Evolutionary conservation across 192 early-diverging fungal genomes (phyloP).

Genomic region (Linnemannia hyalina): DNA sequence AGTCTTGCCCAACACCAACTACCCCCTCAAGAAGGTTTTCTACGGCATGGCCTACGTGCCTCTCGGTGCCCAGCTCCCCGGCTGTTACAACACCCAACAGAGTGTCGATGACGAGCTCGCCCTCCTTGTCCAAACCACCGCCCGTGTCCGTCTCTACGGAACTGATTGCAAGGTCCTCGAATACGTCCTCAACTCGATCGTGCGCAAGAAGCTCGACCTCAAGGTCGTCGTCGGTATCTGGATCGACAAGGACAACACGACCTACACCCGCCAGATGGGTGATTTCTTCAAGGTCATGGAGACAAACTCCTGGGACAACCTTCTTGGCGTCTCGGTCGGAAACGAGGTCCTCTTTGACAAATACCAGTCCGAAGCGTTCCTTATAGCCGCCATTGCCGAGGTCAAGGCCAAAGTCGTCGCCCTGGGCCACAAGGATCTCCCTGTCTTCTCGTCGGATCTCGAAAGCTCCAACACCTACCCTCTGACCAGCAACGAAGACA

Average conservation of each 20-base stretch:
- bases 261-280: slow-evolving; percentile 50
- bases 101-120: slow-evolving; percentile 53
- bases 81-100: slow-evolving; percentile 55
- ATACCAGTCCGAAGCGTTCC: slow-evolving; percentile 12
- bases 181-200: slow-evolving; percentile 49
- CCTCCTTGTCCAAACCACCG: slow-evolving; percentile 54
- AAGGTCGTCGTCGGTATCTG: slow-evolving; percentile 57
- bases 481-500: slow-evolving; percentile 45
- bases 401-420: slow-evolving; percentile 39
- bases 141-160: slow-evolving; percentile 59
- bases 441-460: slow-evolving; percentile 58
- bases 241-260: slow-evolving; percentile 54
- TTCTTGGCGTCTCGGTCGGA: slow-evolving; percentile 60
- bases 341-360: slow-evolving; percentile 60
- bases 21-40: slow-evolving; percentile 50
- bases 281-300: slow-evolving; percentile 39
- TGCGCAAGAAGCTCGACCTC: slow-evolving; percentile 52
- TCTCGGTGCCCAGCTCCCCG: slow-evolving; percentile 50
- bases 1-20: slow-evolving; percentile 29
- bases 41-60: slow-evolving; percentile 63
- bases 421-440: slow-evolving; percentile 47
- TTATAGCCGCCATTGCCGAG: slow-evolving; percentile 38
- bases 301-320: slow-evolving; percentile 45
- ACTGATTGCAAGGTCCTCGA: slow-evolving; percentile 59
- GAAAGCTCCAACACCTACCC: slow-evolving; percentile 21